Evolutionary conservation across 2,329 filamentous ascomycete species (phyloP).

Genomic region (Fusarium mundagurra): DNA sequence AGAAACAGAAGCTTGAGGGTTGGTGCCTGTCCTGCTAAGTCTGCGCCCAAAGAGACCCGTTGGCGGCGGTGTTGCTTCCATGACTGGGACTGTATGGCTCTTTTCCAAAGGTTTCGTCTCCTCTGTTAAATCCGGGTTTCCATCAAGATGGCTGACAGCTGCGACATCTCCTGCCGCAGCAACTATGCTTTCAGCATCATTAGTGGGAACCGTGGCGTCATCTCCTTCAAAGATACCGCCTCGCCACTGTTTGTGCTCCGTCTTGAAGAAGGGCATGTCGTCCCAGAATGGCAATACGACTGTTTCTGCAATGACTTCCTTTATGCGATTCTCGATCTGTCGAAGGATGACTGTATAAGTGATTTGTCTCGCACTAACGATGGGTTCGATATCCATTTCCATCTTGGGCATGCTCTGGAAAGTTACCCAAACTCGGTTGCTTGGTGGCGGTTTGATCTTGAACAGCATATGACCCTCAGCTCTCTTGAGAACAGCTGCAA

Average conservation of each 20-base stretch:
- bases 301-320: conserved; percentile 92
- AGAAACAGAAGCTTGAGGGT: conserved; percentile 50
- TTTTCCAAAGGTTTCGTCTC: conserved; percentile 63
- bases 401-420: conserved; percentile 95
- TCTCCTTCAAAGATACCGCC: conserved; percentile 82
- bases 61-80: conserved; percentile 50
- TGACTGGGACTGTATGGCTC: conserved; percentile 60
- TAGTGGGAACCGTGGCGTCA: conserved; percentile 51
- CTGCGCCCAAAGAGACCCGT: conserved; percentile 63
- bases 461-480: conserved; percentile 86
- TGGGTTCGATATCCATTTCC: conserved; percentile 92
- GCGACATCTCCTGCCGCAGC: conserved; percentile 58
- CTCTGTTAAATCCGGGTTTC: conserved; percentile 49
- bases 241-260: conserved; percentile 78
- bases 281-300: conserved; percentile 96
- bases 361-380: conserved; percentile 94
- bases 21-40: conserved; percentile 50
- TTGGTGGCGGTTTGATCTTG: conserved; percentile 92
- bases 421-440: conserved; percentile 94
- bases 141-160: conserved; percentile 57
- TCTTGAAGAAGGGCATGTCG: conserved; percentile 90
- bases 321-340: conserved; percentile 93
- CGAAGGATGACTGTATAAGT: conserved; percentile 92
- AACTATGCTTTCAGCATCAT: conserved; percentile 30
- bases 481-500: conserved; percentile 85